These are phyloP conservation scores for Pistacia atlantica DNA, from an alignment of 345 rosid genomes.

Conservation along the genomic window DNA sequence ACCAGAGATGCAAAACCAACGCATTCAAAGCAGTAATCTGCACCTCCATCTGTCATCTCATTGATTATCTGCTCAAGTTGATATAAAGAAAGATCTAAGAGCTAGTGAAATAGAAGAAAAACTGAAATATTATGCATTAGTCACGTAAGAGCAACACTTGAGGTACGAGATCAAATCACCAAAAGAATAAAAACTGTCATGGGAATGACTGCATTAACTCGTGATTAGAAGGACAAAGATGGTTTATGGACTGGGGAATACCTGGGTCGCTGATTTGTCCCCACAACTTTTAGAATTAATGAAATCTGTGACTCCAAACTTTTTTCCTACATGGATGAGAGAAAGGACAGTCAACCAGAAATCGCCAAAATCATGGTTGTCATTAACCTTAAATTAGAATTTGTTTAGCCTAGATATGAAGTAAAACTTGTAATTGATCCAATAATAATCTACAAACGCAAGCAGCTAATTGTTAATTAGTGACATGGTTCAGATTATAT, in stretches of 20 bases:
- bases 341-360: conserved; percentile 11
- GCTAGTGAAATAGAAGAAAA: neutral
- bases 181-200: neutral
- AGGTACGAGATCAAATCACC: neutral
- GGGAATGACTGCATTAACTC: neutral
- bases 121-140: neutral
- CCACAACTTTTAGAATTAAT: conserved; percentile 49
- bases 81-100: neutral
- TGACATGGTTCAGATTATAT: neutral
- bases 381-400: neutral
- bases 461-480: conserved; percentile 6
- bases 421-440: neutral
- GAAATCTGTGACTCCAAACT: conserved; percentile 80
- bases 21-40: conserved; percentile 86
- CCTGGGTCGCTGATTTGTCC: conserved; percentile 64
- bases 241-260: conserved; percentile 18
- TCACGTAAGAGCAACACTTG: neutral
- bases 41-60: conserved; percentile 79
- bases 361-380: neutral
- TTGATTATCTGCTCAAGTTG: conserved; percentile 41
- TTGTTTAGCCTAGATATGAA: neutral
- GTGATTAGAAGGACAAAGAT: neutral
- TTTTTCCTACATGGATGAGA: conserved; percentile 45
- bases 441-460: neutral
- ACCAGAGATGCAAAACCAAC: conserved; percentile 61